Conservation (phyloP, 2,329 filamentous ascomycete genomes). For the Sordariomycetes sp. region DNA sequence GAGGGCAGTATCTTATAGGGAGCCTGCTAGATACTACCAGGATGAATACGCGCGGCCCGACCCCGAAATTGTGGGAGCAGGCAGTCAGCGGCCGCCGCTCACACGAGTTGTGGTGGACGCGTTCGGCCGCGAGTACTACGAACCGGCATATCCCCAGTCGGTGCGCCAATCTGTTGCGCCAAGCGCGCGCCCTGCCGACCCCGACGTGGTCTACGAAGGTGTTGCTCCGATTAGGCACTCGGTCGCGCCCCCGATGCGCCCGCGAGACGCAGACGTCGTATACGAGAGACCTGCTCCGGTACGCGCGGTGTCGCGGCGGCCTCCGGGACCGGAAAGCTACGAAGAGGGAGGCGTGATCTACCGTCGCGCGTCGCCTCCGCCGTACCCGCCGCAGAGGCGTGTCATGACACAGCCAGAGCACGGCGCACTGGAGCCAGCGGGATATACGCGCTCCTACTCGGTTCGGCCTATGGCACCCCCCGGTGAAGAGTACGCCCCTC, state of each 20-base stretch:
- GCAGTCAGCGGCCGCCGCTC: constrained; percentile 38
- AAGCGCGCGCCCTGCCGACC: constrained; percentile 30
- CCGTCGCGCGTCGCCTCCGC: constrained; percentile 37
- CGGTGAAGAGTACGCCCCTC: constrained; percentile 34
- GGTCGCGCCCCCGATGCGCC: constrained; percentile 34
- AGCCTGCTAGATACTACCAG: constrained; percentile 1
- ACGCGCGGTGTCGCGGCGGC: constrained; percentile 39
- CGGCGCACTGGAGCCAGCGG: constrained; percentile 20
- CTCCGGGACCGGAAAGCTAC: constrained; percentile 28
- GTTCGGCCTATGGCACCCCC: constrained; percentile 32
- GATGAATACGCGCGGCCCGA: constrained; percentile 2
- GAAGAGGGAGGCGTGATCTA: constrained; percentile 42
- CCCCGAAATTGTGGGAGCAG: constrained; percentile 30
- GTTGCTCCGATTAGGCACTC: constrained; percentile 35
- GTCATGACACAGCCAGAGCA: constrained; percentile 55
- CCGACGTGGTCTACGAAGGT: constrained; percentile 57
- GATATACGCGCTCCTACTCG: constrained; percentile 16
- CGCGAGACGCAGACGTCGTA: constrained; percentile 42
- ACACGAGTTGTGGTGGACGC: constrained; percentile 71
- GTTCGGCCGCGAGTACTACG: constrained; percentile 68
- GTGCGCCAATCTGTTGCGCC: constrained; percentile 44
- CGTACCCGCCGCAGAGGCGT: constrained; percentile 33
- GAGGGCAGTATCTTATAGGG: constrained; percentile 19
- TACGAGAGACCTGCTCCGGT: constrained; percentile 52
- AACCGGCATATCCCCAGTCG: constrained; percentile 33